Evolutionary conservation across 2,329 filamentous ascomycete species (phyloP).

Genomic region (Didymella exigua): DNA sequence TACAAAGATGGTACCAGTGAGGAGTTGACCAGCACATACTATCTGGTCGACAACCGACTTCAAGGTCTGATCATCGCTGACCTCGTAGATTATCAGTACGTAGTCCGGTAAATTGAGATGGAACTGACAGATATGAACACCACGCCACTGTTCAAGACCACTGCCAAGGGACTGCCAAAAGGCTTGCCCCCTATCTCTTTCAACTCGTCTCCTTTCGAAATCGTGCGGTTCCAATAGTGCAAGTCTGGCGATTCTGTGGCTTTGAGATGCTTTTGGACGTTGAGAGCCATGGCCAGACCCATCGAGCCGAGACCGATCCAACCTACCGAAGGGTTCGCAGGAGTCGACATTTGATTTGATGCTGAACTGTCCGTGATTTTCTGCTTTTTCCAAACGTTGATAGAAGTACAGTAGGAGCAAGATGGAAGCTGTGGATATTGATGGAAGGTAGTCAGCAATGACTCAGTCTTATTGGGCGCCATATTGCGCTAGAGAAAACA

Average conservation of each 20-base stretch:
- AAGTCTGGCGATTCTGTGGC: slow-evolving; percentile 33
- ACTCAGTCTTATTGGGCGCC: slow-evolving; percentile 13
- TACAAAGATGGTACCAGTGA: slow-evolving; percentile 52
- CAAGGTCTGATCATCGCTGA: slow-evolving; percentile 53
- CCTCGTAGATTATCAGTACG: slow-evolving; percentile 12
- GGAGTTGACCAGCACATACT: slow-evolving; percentile 15
- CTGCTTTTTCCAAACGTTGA: background rate
- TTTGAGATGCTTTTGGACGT: slow-evolving; percentile 54
- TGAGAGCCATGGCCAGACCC: slow-evolving; percentile 58
- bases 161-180: slow-evolving; percentile 21
- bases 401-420: background rate
- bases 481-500: slow-evolving; percentile 11
- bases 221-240: slow-evolving; percentile 55
- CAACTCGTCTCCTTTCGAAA: slow-evolving; percentile 52
- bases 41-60: slow-evolving; percentile 39
- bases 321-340: slow-evolving; percentile 12
- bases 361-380: background rate
- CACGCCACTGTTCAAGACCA: slow-evolving; percentile 28
- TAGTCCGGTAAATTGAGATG: background rate
- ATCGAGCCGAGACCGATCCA: slow-evolving; percentile 58
- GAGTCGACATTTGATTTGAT: too few relatives aligned
- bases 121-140: slow-evolving; percentile 44
- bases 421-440: background rate
- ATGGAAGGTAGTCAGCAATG: slow-evolving; percentile 2
- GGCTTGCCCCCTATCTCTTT: slow-evolving; percentile 31